Evolutionary conservation across 306 rosid genomes (phyloP).

Genomic region (Luffa aegyptiaca): DNA sequence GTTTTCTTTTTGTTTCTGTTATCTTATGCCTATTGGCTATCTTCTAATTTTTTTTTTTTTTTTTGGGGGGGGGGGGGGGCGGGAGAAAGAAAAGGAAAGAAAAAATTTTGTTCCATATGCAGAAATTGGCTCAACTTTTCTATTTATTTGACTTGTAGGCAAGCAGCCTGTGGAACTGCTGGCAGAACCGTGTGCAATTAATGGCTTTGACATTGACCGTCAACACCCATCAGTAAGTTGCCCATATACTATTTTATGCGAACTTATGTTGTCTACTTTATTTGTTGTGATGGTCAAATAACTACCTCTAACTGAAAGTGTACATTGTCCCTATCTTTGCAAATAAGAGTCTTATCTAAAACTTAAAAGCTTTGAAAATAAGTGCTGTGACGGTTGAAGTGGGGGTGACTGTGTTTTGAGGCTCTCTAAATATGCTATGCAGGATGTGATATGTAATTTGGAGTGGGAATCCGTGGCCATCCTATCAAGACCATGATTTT

Average conservation of each 20-base stretch:
- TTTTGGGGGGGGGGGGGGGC: no score
- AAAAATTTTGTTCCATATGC: background rate
- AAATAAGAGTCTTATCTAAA: background rate
- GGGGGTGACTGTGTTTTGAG: conserved; percentile 1
- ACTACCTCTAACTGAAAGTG: background rate
- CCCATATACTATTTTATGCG: background rate
- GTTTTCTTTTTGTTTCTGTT: background rate
- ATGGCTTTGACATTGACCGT: conserved; percentile 79
- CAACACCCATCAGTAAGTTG: conserved; percentile 75
- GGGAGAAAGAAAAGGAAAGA: no score
- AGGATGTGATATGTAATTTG: conserved; percentile 82
- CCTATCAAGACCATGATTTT: conserved; percentile 42
- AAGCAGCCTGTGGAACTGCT: conserved; percentile 68
- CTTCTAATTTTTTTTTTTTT: no score
- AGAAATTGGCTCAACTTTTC: background rate
- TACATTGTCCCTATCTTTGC: background rate
- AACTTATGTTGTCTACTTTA: background rate
- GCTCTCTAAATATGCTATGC: conserved; percentile 18
- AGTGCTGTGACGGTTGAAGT: background rate
- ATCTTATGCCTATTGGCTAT: background rate
- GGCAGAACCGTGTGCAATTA: conserved; percentile 91
- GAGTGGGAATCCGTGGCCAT: conserved; percentile 94
- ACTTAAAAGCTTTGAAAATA: background rate
- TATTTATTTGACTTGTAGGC: conserved; percentile 28
- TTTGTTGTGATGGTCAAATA: background rate